Base-by-base conservation (phyloP, 371 early-diverging fungal species). In the Rhizopus microsporus region DNA sequence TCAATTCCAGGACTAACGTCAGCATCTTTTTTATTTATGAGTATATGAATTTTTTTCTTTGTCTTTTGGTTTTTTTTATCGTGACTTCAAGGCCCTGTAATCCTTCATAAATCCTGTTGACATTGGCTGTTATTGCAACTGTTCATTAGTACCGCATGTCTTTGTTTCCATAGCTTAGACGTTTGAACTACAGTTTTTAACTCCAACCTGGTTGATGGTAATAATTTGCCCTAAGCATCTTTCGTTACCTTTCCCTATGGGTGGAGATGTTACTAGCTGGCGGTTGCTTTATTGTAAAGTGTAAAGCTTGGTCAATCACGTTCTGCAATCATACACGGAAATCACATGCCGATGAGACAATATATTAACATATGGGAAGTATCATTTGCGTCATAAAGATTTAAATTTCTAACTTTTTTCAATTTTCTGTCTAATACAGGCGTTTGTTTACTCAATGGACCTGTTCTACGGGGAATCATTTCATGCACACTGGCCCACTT, bases 121-220 rank as follows among this genome's bases (percentile, higher is more conserved):
- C 54, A 54, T 54, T 54, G 54, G 54, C 33, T 33, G 54, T 23
- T 54, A 31, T 31, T 54, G 32, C 32, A 31, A 54, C 54, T 54
- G 54, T 33, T 54, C 54, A 43, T 54, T 54, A 54, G 54, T 54
- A 54, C 54, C 54, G 54, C 54, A 54, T 54, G 54, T 54, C 54
- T 54, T 54, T 54, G 44, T 32, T 54, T 44, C 33, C 54, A 54
- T 54, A 54, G 54, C 54, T 31, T 54, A 31, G 54, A 31, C 54
- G 44, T 43, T 54, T 54, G 54, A 54, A 33, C 54, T 54, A 54
- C 43, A 54, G 54, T 54, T 54, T 54, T 54, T 54, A 16, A 54
- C 54, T 23, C 54, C 54, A 54, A 54, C 54, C 54, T 54, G 54
- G 54, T 54, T 31, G 23, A 33, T 54, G 33, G 33, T 54, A 42